These are phyloP conservation scores for Golubevia pallescens DNA, from an alignment of 1,284 basidiomycete species.

Conservation along the genomic window DNA sequence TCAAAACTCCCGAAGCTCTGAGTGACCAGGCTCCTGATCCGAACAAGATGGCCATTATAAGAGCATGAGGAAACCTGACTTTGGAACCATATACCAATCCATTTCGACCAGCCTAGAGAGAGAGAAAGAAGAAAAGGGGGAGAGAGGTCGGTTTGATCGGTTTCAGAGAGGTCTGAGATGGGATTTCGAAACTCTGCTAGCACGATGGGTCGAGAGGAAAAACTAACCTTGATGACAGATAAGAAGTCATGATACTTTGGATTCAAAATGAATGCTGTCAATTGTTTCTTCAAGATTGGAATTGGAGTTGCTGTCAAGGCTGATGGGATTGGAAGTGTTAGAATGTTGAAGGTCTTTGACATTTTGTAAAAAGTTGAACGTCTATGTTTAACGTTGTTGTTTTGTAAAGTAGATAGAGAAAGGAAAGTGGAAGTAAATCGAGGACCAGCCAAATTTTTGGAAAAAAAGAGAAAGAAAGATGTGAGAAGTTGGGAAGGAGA, in stretches of 20 bases:
- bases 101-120: conserved; percentile 42
- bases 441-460: too few relatives aligned
- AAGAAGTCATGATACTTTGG: conserved; percentile 58
- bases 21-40: conserved; percentile 47
- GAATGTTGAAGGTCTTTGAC: too few relatives aligned
- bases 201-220: background rate
- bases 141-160: too few relatives aligned
- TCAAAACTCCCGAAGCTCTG: conserved; percentile 41
- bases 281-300: too few relatives aligned
- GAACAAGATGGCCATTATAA: conserved; percentile 61
- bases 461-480: too few relatives aligned
- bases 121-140: background rate
- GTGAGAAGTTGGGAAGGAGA: too few relatives aligned
- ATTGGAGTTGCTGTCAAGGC: too few relatives aligned
- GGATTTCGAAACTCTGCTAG: background rate
- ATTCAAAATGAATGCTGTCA: conserved; percentile 36
- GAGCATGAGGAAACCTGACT: conserved; percentile 61
- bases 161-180: background rate
- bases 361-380: too few relatives aligned
- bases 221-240: conserved; percentile 44
- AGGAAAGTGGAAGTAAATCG: too few relatives aligned
- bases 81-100: conserved; percentile 62
- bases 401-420: too few relatives aligned
- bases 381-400: too few relatives aligned
- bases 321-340: too few relatives aligned